Conservation (phyloP, 1,139 yeast species). For the Yamadazyma mexicana region DNA sequence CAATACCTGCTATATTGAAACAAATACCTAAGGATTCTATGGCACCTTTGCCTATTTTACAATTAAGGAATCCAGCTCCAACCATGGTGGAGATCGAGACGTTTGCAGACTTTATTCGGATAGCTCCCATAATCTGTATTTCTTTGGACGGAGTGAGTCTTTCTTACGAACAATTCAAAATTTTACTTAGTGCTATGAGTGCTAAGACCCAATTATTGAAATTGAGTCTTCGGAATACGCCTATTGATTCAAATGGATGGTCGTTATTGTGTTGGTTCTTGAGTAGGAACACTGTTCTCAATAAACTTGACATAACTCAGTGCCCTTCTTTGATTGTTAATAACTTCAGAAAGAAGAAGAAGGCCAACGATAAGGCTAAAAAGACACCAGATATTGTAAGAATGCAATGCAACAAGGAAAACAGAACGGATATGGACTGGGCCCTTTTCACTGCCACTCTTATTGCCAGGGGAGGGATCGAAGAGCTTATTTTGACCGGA, state of each 20-base stretch:
- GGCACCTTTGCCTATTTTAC: slow-evolving; percentile 66
- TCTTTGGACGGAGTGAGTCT: slow-evolving; percentile 70
- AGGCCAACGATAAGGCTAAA: slow-evolving; percentile 21
- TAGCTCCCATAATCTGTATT: slow-evolving; percentile 69
- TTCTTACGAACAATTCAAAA: slow-evolving; percentile 63
- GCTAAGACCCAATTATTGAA: slow-evolving; percentile 64
- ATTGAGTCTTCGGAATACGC: slow-evolving; percentile 69
- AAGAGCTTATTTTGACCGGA: slow-evolving; percentile 69
- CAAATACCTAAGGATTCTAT: slow-evolving; percentile 70
- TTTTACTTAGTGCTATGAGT: slow-evolving; percentile 59
- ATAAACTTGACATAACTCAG: slow-evolving; percentile 66
- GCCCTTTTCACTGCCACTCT: slow-evolving; percentile 65
- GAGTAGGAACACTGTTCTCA: slow-evolving; percentile 56
- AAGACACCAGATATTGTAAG: slow-evolving; percentile 35
- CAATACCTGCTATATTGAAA: slow-evolving; percentile 73
- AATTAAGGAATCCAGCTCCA: slow-evolving; percentile 69
- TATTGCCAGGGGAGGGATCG: slow-evolving; percentile 70
- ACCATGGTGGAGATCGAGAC: slow-evolving; percentile 72
- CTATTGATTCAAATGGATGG: slow-evolving; percentile 71
- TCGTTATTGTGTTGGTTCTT: slow-evolving; percentile 67
- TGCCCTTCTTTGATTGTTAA: slow-evolving; percentile 63
- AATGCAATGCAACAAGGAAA: slow-evolving; percentile 58
- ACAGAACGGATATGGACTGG: slow-evolving; percentile 79
- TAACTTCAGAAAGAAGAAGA: slow-evolving; percentile 47
- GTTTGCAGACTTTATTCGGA: slow-evolving; percentile 71